A percentile compares a stretch with the other conserved stretches of the same genome.
Conservation (phyloP, 768 basidiomycete species). For the Amanita pallidorosea region DNA sequence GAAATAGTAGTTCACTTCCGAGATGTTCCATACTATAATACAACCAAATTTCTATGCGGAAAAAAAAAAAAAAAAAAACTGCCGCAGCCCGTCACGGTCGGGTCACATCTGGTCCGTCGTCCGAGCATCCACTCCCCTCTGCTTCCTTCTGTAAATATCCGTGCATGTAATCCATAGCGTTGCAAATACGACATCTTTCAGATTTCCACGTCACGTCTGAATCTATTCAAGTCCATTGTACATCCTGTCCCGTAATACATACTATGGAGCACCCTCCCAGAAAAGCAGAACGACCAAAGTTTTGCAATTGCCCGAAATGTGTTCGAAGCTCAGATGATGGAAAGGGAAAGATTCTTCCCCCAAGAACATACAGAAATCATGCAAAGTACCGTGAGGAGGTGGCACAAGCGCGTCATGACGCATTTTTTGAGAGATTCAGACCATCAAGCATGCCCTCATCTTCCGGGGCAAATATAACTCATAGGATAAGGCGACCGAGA, state of each 20-base stretch:
- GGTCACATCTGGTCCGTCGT: too few species aligned
- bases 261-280: background rate
- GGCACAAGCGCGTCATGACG: background rate
- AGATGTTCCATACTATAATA: too few species aligned
- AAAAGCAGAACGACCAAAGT: background rate
- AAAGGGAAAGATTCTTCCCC: background rate
- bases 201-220: too few species aligned
- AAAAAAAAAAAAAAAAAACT: too few species aligned
- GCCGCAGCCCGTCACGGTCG: too few species aligned
- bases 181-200: too few species aligned
- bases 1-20: too few species aligned
- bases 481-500: background rate
- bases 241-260: background rate
- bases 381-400: background rate
- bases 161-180: too few species aligned
- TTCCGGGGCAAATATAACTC: background rate
- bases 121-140: too few species aligned
- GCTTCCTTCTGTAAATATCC: too few species aligned
- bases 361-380: background rate
- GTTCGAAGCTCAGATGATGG: background rate
- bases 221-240: too few species aligned
- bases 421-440: background rate
- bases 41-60: too few species aligned
- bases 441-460: background rate
- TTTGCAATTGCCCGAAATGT: background rate